Percentiles rank a stretch among this genome's conserved stretches.
Evolutionary conservation across 305 asterid genomes (phyloP).

Genomic region (Solanum hybrid): DNA sequence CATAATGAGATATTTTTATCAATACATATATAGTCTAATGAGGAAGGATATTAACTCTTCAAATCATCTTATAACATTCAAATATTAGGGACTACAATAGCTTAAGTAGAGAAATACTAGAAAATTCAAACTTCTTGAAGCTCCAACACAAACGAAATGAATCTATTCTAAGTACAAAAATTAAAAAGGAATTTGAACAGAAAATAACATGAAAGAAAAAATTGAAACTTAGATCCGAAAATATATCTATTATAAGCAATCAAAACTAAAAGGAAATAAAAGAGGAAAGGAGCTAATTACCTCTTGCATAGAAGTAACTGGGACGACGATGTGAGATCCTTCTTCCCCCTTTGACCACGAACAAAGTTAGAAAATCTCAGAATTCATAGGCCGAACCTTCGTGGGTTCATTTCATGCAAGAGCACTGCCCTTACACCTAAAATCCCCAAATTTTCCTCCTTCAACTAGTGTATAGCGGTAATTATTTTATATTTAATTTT

Average conservation of each 20-base stretch:
- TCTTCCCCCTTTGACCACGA: not conserved
- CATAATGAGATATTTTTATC: too few relatives aligned
- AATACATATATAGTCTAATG: too few relatives aligned
- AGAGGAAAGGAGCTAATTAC: not conserved
- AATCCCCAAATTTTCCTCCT: not conserved
- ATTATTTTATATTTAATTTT: too few relatives aligned
- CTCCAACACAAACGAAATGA: not conserved
- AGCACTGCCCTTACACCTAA: not conserved
- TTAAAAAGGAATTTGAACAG: too few relatives aligned
- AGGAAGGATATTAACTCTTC: too few relatives aligned
- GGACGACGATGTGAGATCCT: not conserved
- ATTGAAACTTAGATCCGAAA: not conserved
- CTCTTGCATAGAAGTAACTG: not conserved
- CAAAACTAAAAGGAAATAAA: not conserved
- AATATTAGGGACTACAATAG: not conserved
- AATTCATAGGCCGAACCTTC: not conserved
- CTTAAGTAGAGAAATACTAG: not conserved
- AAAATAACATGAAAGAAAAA: not conserved
- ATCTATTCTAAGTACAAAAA: not conserved
- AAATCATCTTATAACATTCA: too few relatives aligned
- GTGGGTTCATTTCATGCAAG: not conserved
- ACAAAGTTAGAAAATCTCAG: not conserved
- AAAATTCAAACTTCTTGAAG: not conserved
- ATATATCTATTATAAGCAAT: too few relatives aligned
- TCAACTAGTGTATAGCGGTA: too few relatives aligned